phyloP scores from a whole-genome alignment of 257 asterid genomes.

The Cinchona pubescens region DNA sequence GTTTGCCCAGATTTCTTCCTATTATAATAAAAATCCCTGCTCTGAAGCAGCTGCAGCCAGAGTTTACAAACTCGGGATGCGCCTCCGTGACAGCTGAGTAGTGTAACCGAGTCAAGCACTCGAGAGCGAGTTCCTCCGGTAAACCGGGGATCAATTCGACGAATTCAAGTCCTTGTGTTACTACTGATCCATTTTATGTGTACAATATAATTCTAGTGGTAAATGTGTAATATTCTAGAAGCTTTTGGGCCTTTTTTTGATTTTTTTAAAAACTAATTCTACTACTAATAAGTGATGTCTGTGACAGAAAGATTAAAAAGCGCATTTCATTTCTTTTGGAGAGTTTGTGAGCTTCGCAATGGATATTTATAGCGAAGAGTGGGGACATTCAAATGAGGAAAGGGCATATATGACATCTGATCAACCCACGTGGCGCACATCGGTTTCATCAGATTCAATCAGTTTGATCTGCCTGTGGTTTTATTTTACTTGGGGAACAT shows the following conservation, averaged over 20 bases:
- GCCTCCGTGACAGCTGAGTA: constrained; percentile 53
- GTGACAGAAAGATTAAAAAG: neutral
- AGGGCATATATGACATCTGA: neutral
- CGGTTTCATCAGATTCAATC: neutral
- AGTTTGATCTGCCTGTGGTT: no score
- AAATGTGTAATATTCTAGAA: constrained; percentile 11
- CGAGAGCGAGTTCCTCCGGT: constrained; percentile 78
- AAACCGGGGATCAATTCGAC: constrained; percentile 66
- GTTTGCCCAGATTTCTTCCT: constrained; percentile 52
- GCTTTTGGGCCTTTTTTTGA: constrained; percentile 1
- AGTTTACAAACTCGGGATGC: constrained; percentile 60
- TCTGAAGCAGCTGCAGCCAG: constrained; percentile 58
- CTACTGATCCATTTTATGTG: constrained; percentile 22
- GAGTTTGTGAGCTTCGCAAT: no score
- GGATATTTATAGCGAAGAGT: constrained; percentile 20
- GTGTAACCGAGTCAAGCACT: constrained; percentile 80
- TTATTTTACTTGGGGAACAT: neutral
- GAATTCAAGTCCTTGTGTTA: no score
- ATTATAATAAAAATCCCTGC: constrained; percentile 69
- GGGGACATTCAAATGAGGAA: neutral
- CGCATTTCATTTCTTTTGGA: neutral
- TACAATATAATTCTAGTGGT: neutral
- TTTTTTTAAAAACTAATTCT: no score
- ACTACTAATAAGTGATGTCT: no score
- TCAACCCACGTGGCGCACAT: constrained; percentile 7